Conservation (phyloP, 768 basidiomycete genomes). For the Phlebiopsis flavidoalba region DNA sequence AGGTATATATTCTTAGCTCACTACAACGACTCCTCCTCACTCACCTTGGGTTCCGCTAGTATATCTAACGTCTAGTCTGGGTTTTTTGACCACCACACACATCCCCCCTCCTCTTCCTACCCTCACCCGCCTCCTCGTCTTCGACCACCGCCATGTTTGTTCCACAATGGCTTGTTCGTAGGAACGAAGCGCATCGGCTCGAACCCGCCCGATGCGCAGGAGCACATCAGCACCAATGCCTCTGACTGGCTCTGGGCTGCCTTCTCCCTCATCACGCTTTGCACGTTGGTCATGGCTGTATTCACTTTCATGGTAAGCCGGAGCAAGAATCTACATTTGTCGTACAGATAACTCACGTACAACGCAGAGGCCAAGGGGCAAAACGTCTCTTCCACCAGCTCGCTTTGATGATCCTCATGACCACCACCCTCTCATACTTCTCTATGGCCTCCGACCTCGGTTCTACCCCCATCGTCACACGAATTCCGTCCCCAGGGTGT, state of each 20-base stretch:
- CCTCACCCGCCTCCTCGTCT: background rate
- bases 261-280: conserved; percentile 43
- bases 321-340: background rate
- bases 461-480: conserved; percentile 35
- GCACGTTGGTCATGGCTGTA: conserved; percentile 31
- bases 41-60: background rate
- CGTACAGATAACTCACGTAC: background rate
- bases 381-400: conserved; percentile 47
- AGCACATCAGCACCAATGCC: conserved; percentile 38
- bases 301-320: conserved; percentile 32
- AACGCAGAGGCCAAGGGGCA: conserved; percentile 31
- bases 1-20: background rate
- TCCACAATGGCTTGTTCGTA: conserved; percentile 14
- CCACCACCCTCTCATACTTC: conserved; percentile 43
- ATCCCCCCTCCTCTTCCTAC: background rate
- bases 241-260: conserved; percentile 54
- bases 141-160: conserved; percentile 1
- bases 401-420: conserved; percentile 40
- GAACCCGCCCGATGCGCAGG: conserved; percentile 32
- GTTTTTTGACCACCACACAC: background rate
- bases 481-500: conserved; percentile 35
- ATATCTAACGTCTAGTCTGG: background rate
- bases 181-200: conserved; percentile 27
- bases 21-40: background rate
- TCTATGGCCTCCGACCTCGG: conserved; percentile 55